Conservation (phyloP, 768 basidiomycete species). For the Auricularia sp. region DNA sequence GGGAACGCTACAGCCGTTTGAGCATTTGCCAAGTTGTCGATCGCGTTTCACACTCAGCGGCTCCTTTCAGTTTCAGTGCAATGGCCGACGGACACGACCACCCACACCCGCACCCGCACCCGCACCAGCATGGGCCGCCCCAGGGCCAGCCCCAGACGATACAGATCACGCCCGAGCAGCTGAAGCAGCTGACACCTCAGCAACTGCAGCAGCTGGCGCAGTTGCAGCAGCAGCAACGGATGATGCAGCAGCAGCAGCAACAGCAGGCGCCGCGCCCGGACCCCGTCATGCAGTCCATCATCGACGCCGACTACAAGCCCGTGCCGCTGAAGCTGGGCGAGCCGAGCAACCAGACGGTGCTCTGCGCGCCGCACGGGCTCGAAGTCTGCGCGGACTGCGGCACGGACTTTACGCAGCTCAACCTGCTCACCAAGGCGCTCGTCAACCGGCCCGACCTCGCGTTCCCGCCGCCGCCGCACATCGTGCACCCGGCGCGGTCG, state of each 20-base stretch:
- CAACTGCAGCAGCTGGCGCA: neutral
- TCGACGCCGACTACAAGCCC: conserved; percentile 60
- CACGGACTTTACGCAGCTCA: conserved; percentile 63
- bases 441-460: conserved; percentile 57
- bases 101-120: neutral
- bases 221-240: conserved; percentile 8
- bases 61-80: too few species aligned
- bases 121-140: neutral
- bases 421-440: conserved; percentile 65
- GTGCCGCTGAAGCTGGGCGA: conserved; percentile 45
- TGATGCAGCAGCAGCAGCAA: conserved; percentile 32
- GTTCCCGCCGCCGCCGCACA: conserved; percentile 70
- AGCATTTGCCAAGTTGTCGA: too few species aligned
- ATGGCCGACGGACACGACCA: neutral
- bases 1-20: too few species aligned
- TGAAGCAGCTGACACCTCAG: neutral
- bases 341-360: conserved; percentile 41
- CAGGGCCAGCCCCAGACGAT: neutral
- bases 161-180: neutral
- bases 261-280: conserved; percentile 41
- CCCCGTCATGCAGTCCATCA: conserved; percentile 62
- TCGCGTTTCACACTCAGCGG: too few species aligned
- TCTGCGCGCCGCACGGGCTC: conserved; percentile 56
- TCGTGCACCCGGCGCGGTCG: conserved; percentile 62
- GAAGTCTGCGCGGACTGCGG: conserved; percentile 69